Base-by-base conservation (phyloP, 106 monocot genomes). In the Acorus calamus region DNA sequence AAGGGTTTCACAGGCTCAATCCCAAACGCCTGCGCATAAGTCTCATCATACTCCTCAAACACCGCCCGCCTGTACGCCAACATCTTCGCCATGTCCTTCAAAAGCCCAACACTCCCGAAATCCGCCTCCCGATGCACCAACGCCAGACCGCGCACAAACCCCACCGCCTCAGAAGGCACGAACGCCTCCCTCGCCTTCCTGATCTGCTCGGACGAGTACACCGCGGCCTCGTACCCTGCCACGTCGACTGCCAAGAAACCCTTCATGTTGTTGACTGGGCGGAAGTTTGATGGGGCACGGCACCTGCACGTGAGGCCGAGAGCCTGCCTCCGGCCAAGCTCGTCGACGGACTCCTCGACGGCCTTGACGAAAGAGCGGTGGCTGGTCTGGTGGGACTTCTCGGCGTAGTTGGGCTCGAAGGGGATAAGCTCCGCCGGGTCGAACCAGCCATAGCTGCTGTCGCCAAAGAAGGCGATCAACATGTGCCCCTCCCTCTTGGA, bases 371-470 rank as follows among this genome's bases (percentile, higher is more conserved):
- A 91, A 59, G 43, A 77, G 41, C 74, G 53, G 3, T 71, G 65
- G 6, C 44, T 73, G 2, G 79, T 84, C 63, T 88, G 88, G 55
- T 11, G 67, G 0, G 85, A 83, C 54, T 86, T 83, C 63, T 98
- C 98, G 0, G 66, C 28, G 60, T 76, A 98, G 52, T 74, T 53
- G 4, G 83, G 75, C 4, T 69, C 80, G 62, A 85, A 98, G 5
- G 85, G 98, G 45, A 86, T 49, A 51, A 98, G 78, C 67, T 98
- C 92, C 2, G 77, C 58, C 0, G 83, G 85, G 57, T 92, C 83
- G 67, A 98, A 98, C 98, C 98, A 98, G 0, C 98, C 98, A 9
- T 98, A 98, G 71, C 92, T 98, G 67, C 79, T 81, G 56, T 98
- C 98, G 4, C 92, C 98, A 45, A 98, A 98, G 74, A 98, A 98